Conservation (phyloP, 441 rosid genomes). For the Gossypium trilobum region DNA sequence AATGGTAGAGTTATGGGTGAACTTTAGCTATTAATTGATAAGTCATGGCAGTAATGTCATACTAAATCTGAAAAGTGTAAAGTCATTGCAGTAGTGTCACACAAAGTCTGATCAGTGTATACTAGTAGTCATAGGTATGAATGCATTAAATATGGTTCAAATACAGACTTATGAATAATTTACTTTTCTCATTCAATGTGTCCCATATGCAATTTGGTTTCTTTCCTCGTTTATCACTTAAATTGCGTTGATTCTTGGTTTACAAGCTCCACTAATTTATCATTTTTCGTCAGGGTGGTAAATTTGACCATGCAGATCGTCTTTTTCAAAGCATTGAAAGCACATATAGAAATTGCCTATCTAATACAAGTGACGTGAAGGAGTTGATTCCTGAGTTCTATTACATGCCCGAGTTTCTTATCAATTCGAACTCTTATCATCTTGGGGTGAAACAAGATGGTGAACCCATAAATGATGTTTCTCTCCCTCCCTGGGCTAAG, state of each 20-base stretch:
- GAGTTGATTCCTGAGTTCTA: constrained; percentile 96
- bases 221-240: constrained; percentile 3
- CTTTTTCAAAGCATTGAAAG: constrained; percentile 93
- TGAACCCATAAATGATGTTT: constrained; percentile 74
- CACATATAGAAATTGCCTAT: constrained; percentile 82
- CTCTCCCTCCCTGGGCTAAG: constrained; percentile 99
- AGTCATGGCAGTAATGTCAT: background rate
- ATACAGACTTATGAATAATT: background rate
- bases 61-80: background rate
- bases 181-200: background rate
- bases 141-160: background rate
- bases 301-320: constrained; percentile 98
- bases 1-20: background rate
- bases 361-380: constrained; percentile 99
- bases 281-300: constrained; percentile 74
- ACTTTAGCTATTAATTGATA: background rate
- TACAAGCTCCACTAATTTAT: constrained; percentile 21
- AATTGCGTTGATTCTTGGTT: background rate
- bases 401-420: constrained; percentile 89
- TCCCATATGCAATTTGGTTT: background rate
- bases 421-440: constrained; percentile 84
- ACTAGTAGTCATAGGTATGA: background rate
- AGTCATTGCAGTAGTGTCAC: background rate
- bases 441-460: constrained; percentile 95
- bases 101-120: background rate